Percentiles rank a stretch among this genome's conserved stretches.
Evolutionary conservation across 352 stramenopile species (phyloP).

Genomic region (Phytophthora citricola): DNA sequence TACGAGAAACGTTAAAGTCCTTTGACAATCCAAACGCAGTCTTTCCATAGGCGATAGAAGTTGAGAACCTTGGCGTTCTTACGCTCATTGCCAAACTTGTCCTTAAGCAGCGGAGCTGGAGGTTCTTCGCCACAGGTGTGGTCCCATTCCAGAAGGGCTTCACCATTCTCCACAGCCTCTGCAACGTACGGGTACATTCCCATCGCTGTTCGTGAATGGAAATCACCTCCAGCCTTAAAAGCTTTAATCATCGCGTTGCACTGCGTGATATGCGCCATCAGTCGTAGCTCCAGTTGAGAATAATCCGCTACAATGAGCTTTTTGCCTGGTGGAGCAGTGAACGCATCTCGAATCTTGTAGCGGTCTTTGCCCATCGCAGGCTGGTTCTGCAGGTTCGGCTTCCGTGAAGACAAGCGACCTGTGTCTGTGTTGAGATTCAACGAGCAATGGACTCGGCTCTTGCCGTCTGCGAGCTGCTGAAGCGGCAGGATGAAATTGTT

Average conservation of each 20-base stretch:
- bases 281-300: slow-evolving; percentile 98
- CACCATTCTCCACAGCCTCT: slow-evolving; percentile 94
- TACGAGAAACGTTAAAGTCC: slow-evolving; percentile 81
- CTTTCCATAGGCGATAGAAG: slow-evolving; percentile 99
- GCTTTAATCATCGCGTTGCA: slow-evolving; percentile 99
- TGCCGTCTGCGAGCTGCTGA: slow-evolving; percentile 92
- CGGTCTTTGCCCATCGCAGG: slow-evolving; percentile 86
- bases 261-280: slow-evolving; percentile 98
- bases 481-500: slow-evolving; percentile 96
- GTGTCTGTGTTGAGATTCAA: slow-evolving; percentile 99
- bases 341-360: slow-evolving; percentile 93
- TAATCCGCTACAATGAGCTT: slow-evolving; percentile 99
- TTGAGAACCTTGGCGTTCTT: slow-evolving; percentile 99
- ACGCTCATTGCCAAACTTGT: slow-evolving; percentile 97
- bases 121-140: slow-evolving; percentile 87
- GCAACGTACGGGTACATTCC: slow-evolving; percentile 99
- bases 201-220: slow-evolving; percentile 97
- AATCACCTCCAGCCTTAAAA: slow-evolving; percentile 92
- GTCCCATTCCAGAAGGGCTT: slow-evolving; percentile 98
- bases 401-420: slow-evolving; percentile 95
- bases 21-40: slow-evolving; percentile 97
- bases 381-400: slow-evolving; percentile 99
- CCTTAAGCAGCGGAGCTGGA: slow-evolving; percentile 97
- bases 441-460: slow-evolving; percentile 97
- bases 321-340: slow-evolving; percentile 93